Base-by-base conservation (phyloP, 2,329 filamentous ascomycete species). In the Fusarium buxicola region DNA sequence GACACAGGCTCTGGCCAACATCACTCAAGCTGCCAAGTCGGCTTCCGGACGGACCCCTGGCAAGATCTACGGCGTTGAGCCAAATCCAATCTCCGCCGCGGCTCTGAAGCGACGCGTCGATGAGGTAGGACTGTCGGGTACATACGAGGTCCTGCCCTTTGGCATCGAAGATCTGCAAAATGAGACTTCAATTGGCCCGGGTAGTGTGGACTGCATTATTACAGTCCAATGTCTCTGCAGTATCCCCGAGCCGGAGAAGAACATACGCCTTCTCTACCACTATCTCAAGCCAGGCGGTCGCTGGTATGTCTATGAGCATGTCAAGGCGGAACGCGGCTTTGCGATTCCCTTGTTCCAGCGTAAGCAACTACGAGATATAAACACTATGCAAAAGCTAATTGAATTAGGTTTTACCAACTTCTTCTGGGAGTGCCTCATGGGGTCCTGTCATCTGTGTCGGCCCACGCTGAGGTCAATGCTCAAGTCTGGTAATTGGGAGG, bases 291-390 rank as follows among this genome's bases (percentile, higher is more conserved):
- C 32, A 1, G 45, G 45, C 9, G 45, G 45, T 16, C 45, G 45
- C 12, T 48, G 45, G 45, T 48, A 36, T 12, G 45, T 48, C 21
- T 48, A 48, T 13, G 45, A 48, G 6, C 45, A 48, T 15, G 34
- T 48, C 6, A 48, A 48, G 9, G 34, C 45, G 1, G 45, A 48
- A 4, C 32, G 25, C 5, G 45, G 45, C 1, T 16, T 34, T 3
- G 11, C 27, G 2, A 36, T 38, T 9, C 45, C 32, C 1, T 21
- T 48, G 8, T 10, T 48, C 5, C 45, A 48, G 16, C 12, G 45
- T 38, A 35, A 30, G 45, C 16, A 11, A 15, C 13, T 7, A 9
- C 2, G 2, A 32, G 2, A 15, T n/a, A 2, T 2, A 2, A 3
- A n/a, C 6, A 3, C 8, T 10, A 8, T 15, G 6, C n/a, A 31